Evolutionary conservation across 208 protist species (phyloP), one percentile per base, ranked within the genome.

Genomic region (Willaertia magna): DNA sequence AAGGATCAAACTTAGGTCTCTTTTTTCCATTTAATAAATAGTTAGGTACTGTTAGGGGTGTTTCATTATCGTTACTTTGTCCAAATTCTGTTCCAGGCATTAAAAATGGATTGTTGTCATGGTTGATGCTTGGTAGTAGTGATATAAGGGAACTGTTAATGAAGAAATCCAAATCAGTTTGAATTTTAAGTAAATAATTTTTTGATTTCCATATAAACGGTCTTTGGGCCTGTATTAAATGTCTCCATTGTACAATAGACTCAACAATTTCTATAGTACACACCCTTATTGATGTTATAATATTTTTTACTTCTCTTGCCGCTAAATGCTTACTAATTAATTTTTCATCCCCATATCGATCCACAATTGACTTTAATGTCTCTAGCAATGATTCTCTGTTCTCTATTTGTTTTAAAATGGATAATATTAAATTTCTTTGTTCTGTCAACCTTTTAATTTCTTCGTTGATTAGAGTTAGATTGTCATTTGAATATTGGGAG

Each of bases 391-490:
- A 26, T 46, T 78, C 74, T 47, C 74, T 40, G 16, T 40, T 46
- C 20, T 78, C 74, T 26, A 78, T 78, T 12, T 78, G 16, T 78
- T 78, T 78, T 2, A 78, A 11, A 46, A 46, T 46, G 1, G 30
- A 42, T 42, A 78, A n/a, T 22, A 46, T 78, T 0, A 46, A 0
- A n/a, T 78, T 44, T 47, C 74, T 6, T 47, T 78, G 74, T 78
- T 78, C 74, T 78, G 74, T 78, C 30, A 78, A 78, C 14, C 42
- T 42, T n/a, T 78, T 46, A 78, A 78, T 78, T 22, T 78, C 74
- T 16, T 78, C 74, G 20, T 26, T 44, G n/a, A 46, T n/a, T 20
- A 78, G 42, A 12, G 40, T n/a, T 22, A 78, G 11, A 26, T 78
- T 78, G 22, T 67, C 55, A 67, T 67, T 67, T 1, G n/a, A 34